These are phyloP conservation scores for Aspergillus affinis DNA, from an alignment of 495 filamentous ascomycete genomes.

Conservation along the genomic window DNA sequence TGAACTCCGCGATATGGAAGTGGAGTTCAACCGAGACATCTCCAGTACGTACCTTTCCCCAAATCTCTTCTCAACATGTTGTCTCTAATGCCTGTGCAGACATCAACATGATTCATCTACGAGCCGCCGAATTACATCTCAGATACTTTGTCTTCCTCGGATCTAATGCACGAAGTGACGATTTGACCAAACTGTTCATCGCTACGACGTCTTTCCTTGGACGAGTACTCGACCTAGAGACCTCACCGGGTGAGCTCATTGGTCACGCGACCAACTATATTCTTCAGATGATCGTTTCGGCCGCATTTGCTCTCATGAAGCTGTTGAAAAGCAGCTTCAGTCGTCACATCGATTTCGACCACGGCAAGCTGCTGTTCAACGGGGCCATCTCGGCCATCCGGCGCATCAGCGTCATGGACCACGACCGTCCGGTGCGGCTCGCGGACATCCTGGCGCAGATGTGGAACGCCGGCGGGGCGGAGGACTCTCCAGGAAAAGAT, in stretches of 20 bases:
- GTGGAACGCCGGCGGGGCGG: conserved; percentile 45
- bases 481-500: conserved; percentile 34
- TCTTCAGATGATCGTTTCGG: conserved; percentile 89
- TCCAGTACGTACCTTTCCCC: conserved; percentile 46
- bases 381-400: conserved; percentile 75
- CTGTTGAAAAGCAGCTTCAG: conserved; percentile 78
- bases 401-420: conserved; percentile 74
- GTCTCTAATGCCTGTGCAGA: conserved; percentile 61
- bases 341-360: conserved; percentile 63
- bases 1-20: conserved; percentile 55
- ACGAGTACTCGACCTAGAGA: conserved; percentile 48
- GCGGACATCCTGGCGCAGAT: conserved; percentile 50
- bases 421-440: conserved; percentile 71
- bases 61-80: conserved; percentile 44
- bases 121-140: conserved; percentile 46
- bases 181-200: conserved; percentile 67
- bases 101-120: conserved; percentile 52
- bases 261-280: conserved; percentile 82
- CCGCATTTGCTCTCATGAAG: conserved; percentile 82
- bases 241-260: conserved; percentile 54
- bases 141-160: conserved; percentile 49
- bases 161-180: conserved; percentile 62
- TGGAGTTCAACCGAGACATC: conserved; percentile 43
- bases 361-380: conserved; percentile 76
- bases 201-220: conserved; percentile 55